phyloP scores from a whole-genome alignment of 257 asterid genomes.

The Ocimum tenuiflorum region DNA sequence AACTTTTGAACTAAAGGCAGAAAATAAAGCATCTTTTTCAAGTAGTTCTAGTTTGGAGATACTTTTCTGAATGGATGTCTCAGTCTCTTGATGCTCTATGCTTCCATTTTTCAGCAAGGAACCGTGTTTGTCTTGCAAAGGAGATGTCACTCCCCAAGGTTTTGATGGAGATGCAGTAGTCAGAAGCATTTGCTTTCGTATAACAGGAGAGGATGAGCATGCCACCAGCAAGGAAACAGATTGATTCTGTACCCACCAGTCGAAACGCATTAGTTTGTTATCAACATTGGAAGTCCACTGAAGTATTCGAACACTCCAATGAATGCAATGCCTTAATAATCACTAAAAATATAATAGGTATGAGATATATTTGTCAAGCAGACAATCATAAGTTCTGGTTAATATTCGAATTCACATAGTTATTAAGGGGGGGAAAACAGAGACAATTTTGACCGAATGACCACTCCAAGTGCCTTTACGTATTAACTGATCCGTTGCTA shows the following conservation, averaged over 20 bases:
- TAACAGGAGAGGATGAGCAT: conserved; percentile 41
- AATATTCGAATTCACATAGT: not conserved
- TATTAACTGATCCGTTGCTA: not conserved
- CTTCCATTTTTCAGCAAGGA: conserved; percentile 34
- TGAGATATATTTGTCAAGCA: not conserved
- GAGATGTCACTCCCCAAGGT: conserved; percentile 30
- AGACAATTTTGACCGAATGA: not conserved
- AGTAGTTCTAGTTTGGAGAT: conserved; percentile 62
- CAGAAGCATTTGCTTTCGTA: conserved; percentile 24
- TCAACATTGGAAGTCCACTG: not conserved
- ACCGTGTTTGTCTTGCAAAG: conserved; percentile 37
- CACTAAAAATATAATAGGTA: too few species aligned
- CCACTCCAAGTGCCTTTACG: not conserved
- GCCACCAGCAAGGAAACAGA: conserved; percentile 29
- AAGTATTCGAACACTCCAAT: not conserved
- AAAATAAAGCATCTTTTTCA: conserved; percentile 53
- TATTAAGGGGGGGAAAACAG: not conserved
- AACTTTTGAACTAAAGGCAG: conserved; percentile 47
- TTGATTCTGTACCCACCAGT: conserved; percentile 29
- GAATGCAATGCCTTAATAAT: not conserved
- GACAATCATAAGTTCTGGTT: not conserved
- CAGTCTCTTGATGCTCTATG: conserved; percentile 26
- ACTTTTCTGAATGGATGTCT: conserved; percentile 66
- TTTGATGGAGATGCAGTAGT: conserved; percentile 41
- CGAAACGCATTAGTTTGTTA: conserved; percentile 19